Conservation (phyloP, 148 eudicot species). For the Amaranthus cruentus region DNA sequence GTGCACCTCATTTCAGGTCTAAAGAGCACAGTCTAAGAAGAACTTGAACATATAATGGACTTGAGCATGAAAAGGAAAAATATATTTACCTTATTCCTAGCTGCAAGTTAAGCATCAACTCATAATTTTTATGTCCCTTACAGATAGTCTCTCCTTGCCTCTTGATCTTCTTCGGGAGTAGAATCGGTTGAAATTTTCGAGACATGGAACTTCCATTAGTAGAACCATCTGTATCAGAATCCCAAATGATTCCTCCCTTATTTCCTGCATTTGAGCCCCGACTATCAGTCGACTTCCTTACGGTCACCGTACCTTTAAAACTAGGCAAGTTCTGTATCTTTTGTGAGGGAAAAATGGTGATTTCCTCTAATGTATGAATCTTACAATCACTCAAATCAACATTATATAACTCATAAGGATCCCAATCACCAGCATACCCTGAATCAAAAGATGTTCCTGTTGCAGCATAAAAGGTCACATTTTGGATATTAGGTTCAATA, state of each 20-base stretch:
- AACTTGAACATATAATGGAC: not conserved
- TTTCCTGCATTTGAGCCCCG: constrained; percentile 36
- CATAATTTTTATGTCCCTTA: constrained; percentile 83
- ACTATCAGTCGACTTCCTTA: constrained; percentile 44
- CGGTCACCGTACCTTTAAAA: constrained; percentile 27
- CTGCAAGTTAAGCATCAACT: constrained; percentile 92
- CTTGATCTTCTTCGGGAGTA: constrained; percentile 34
- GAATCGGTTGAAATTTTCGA: constrained; percentile 29
- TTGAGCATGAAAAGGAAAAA: not conserved
- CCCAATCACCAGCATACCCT: constrained; percentile 39
- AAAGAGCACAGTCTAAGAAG: too few relatives aligned
- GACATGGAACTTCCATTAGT: constrained; percentile 17
- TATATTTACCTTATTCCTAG: constrained; percentile 74
- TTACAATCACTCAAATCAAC: constrained; percentile 42
- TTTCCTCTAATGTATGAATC: constrained; percentile 40
- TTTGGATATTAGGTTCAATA: constrained; percentile 42
- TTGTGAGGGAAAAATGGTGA: constrained; percentile 55
- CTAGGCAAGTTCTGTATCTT: constrained; percentile 48
- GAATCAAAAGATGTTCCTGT: constrained; percentile 14
- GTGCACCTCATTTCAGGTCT: too few relatives aligned
- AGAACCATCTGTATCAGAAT: constrained; percentile 24
- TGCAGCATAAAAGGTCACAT: constrained; percentile 51
- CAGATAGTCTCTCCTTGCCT: constrained; percentile 66
- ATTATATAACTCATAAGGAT: constrained; percentile 46
- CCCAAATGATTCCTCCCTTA: constrained; percentile 18